Base-by-base conservation (phyloP, 441 rosid genomes). In the Euphorbia corollata region DNA sequence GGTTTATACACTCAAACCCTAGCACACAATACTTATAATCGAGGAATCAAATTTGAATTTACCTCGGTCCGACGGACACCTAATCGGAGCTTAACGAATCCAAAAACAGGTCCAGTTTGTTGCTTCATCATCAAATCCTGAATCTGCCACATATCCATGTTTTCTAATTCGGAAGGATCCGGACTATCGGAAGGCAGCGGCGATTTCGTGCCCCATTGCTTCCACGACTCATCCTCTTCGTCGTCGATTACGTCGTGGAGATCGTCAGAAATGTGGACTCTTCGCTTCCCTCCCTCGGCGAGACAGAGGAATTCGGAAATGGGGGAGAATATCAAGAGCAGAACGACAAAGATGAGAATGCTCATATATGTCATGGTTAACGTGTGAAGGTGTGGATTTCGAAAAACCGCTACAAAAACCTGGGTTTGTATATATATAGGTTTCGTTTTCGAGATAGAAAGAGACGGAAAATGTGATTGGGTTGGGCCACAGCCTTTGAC, bases 211-310 rank as follows among this genome's bases (percentile, higher is more conserved):
- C 99, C 99, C 99, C 97, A 94, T 59, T 82, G 84, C 74, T 84
- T 89, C 99, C 97, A 91, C 47, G 76, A 77, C 6, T 91, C 97
- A 76, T 93, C 96, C 82, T 93, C 96, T 78, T 91, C 97, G 7
- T 84, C 87, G 79, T 93, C 96, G 55, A 87, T 72, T 0, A 93
- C 87, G 77, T 85, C 96, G 55, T 89, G 86, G 32, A 93, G 91
- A 74, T 93, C 93, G 73, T 93, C 95, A 61, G 84, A 54, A 68
- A 93, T 80, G 82, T 89, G 91, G 73, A 93, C 63, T 80, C 76
- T 79, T 58, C 86, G 79, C 74, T 85, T 74, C 48, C 83, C 87
- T 27, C 87, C 89, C 57, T 74, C 85, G 3, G 74, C 82, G 53
- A 68, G 13, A 1, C 73, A 72, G 64, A 82, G 54, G 59, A 74